Percentiles rank a stretch among this genome's conserved stretches.
These are phyloP conservation scores for Iris pallida DNA, from an alignment of 116 monocot species.

Conservation along the genomic window DNA sequence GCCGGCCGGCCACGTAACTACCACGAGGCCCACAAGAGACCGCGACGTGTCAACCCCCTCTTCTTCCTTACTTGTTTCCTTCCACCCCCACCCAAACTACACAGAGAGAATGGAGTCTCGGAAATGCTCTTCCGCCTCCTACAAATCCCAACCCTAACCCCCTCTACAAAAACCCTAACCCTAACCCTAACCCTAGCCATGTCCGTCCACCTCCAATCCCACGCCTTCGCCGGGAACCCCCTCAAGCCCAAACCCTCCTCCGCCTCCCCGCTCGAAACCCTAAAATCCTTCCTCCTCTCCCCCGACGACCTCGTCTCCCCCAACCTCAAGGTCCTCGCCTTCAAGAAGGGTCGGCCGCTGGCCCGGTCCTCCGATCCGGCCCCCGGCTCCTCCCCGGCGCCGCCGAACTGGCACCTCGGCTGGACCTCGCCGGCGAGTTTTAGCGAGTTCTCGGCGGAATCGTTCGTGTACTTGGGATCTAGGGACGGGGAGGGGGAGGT, in stretches of 20 bases:
- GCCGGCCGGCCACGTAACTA: too few relatives aligned
- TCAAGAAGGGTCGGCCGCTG: constrained; percentile 66
- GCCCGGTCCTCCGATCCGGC: constrained; percentile 24
- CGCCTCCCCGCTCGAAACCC: constrained; percentile 24
- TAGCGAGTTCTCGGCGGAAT: constrained; percentile 27
- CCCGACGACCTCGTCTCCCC: constrained; percentile 10
- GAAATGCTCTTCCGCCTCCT: constrained; percentile 1
- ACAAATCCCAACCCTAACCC: constrained; percentile 1
- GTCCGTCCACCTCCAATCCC: constrained; percentile 38
- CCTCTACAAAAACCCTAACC: not conserved
- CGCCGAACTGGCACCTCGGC: constrained; percentile 49
- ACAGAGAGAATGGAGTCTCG: not conserved
- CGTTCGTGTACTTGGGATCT: constrained; percentile 66
- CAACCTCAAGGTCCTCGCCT: constrained; percentile 40
- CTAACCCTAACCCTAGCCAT: constrained; percentile 16
- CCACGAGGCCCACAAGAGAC: too few relatives aligned
- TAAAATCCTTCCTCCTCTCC: constrained; percentile 39
- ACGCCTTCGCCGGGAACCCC: constrained; percentile 78
- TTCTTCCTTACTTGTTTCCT: too few relatives aligned
- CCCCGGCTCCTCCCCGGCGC: constrained; percentile 14
- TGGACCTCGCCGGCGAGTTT: constrained; percentile 45
- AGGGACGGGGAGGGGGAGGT: constrained; percentile 10
- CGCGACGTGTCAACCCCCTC: too few relatives aligned
- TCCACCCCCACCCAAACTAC: too few relatives aligned
- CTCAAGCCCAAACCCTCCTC: constrained; percentile 20